Evolutionary conservation across 345 rosid genomes (phyloP).

Genomic region (Salix viminalis): DNA sequence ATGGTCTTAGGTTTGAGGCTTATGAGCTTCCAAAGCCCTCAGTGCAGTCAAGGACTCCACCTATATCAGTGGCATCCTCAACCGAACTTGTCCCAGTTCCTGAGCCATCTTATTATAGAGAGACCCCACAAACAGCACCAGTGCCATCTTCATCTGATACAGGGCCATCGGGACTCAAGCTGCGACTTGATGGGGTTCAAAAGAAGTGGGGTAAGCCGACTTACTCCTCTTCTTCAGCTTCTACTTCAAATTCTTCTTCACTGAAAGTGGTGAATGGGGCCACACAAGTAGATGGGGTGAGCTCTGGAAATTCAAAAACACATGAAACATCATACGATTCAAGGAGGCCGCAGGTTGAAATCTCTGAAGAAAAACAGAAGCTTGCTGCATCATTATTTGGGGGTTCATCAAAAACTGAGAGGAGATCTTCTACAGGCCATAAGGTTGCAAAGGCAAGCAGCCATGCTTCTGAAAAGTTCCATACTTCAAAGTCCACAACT

Average conservation of each 20-base stretch:
- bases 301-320: constrained; percentile 43
- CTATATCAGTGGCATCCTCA: constrained; percentile 39
- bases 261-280: constrained; percentile 51
- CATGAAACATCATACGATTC: constrained; percentile 47
- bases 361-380: constrained; percentile 82
- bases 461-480: constrained; percentile 35
- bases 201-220: constrained; percentile 87
- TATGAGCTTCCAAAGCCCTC: constrained; percentile 79
- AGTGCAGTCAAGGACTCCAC: constrained; percentile 40
- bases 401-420: constrained; percentile 62
- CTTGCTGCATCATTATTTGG: constrained; percentile 98
- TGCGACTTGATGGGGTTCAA: constrained; percentile 92
- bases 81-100: constrained; percentile 73
- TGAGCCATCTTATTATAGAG: constrained; percentile 57
- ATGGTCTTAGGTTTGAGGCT: constrained; percentile 89
- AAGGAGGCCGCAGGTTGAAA: constrained; percentile 58
- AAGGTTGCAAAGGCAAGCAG: constrained; percentile 45
- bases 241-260: constrained; percentile 43
- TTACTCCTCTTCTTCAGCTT: constrained; percentile 47
- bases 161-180: constrained; percentile 59
- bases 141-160: constrained; percentile 45
- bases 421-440: constrained; percentile 51
- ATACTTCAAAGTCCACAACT: constrained; percentile 15
- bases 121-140: constrained; percentile 42
- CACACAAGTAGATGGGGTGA: constrained; percentile 35